Base-by-base conservation (phyloP, 306 rosid genomes). In the Hippophae rhamnoides region DNA sequence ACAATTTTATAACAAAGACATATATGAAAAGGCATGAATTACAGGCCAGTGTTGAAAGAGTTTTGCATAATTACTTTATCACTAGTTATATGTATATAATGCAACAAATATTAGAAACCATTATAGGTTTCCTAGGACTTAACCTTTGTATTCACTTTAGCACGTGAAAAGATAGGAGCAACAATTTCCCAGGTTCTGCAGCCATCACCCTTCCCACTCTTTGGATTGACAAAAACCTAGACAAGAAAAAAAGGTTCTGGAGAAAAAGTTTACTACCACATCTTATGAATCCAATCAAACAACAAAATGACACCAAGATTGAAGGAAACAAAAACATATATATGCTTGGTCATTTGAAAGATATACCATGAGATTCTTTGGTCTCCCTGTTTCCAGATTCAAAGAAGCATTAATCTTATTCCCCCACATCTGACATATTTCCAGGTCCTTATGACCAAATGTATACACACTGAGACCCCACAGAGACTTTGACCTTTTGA, bases 191-290 rank as follows among this genome's bases (percentile, higher is more conserved):
- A 90, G 54, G 77, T 83, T 81, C 65, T 83, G 66, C 76, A 72
- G 72, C 96, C 98, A 60, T 61, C 71, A 43, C 92, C 84, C 66
- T 79, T 87, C 73, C 98, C 98, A 73, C 98, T 90, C 76, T 72
- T 90, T 79, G 98, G 98, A 83, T 87, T 78, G 79, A 90, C 81
- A 59, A 90, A 85, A 78, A 90, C 96, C 96, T 90, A 82, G 65
- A 48, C 78, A 85, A 77, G 76, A 75, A 75, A 76, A 72, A 75
- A 42, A 65, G 72, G 43, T 66, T 72, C 73, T 78, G 74, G 79
- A 73, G 67, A 74, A 25, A 54, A 75, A 69, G 75, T 72, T 69
- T 41, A 31, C 38, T 25, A 27, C 52, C 45, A 42, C 61, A 41
- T 60, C 53, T 38, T 56, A 54, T 47, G 42, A 13, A 12, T 69